These are phyloP conservation scores for Coniochaeta prunicola DNA, from an alignment of 2,329 filamentous ascomycete species.

Conservation along the genomic window DNA sequence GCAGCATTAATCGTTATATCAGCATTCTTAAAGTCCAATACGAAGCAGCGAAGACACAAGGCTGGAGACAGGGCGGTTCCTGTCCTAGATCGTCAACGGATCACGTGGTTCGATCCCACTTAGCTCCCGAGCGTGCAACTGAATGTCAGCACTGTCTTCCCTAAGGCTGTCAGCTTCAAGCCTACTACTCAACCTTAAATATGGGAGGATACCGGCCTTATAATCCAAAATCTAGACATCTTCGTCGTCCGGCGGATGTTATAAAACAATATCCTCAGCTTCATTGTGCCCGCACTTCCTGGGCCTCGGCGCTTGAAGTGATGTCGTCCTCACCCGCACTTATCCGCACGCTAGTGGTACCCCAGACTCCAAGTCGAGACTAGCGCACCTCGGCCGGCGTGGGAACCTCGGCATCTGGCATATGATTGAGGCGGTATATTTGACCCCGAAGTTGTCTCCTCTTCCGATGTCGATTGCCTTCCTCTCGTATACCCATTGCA, in stretches of 20 bases:
- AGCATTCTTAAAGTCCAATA: neutral
- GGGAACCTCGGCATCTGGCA: neutral
- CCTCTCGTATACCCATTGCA: neutral
- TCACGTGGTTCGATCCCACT: neutral
- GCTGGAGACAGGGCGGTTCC: neutral
- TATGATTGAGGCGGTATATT: neutral
- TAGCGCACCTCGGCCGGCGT: neutral
- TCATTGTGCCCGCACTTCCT: neutral
- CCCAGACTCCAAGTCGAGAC: neutral
- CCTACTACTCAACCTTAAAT: too few species aligned
- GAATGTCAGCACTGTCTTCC: neutral
- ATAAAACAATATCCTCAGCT: neutral
- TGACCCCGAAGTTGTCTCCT: neutral
- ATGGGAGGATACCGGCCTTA: too few species aligned
- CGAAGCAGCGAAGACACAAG: too few species aligned
- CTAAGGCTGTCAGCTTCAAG: neutral
- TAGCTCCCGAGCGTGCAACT: neutral
- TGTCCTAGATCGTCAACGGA: neutral
- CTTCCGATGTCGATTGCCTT: neutral
- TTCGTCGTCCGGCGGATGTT: neutral
- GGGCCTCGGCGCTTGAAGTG: neutral
- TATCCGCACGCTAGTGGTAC: neutral
- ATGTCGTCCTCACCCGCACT: neutral
- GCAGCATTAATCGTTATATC: neutral
- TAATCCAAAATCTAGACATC: too few species aligned